Conservation (phyloP, 2,329 filamentous ascomycete species). For the Penicillium hordei region DNA sequence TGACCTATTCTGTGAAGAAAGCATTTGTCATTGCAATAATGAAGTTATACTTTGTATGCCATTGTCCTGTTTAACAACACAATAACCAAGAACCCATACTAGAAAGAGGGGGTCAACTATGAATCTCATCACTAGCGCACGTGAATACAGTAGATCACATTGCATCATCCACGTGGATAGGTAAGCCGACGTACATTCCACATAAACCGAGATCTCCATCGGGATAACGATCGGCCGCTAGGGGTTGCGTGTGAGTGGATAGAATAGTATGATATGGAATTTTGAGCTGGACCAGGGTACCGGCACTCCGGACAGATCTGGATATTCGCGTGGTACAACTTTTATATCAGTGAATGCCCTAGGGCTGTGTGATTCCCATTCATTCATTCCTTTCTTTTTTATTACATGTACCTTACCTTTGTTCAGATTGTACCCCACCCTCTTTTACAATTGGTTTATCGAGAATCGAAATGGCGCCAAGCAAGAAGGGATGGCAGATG, state of each 20-base stretch:
- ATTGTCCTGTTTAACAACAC: neutral
- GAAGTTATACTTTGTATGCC: neutral
- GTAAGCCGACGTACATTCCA: neutral
- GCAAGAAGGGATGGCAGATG: constrained; percentile 29
- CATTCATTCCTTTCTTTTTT: constrained; percentile 11
- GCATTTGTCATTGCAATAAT: neutral
- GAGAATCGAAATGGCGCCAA: constrained; percentile 25
- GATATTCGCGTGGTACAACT: neutral
- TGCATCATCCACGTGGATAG: neutral
- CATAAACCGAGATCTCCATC: neutral
- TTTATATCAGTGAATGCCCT: constrained; percentile 5
- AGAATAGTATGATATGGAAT: neutral
- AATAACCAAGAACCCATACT: neutral
- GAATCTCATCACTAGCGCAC: neutral
- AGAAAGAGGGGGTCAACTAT: neutral
- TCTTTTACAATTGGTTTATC: neutral
- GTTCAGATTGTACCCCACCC: neutral
- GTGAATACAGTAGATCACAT: neutral
- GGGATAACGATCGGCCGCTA: constrained; percentile 7
- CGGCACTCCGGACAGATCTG: neutral
- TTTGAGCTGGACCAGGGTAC: neutral
- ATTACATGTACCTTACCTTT: constrained; percentile 1
- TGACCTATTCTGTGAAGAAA: neutral
- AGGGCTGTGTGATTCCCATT: neutral
- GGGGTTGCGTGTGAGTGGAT: constrained; percentile 4